Base-by-base conservation (phyloP, 345 rosid genomes). In the Hevea brasiliensis region DNA sequence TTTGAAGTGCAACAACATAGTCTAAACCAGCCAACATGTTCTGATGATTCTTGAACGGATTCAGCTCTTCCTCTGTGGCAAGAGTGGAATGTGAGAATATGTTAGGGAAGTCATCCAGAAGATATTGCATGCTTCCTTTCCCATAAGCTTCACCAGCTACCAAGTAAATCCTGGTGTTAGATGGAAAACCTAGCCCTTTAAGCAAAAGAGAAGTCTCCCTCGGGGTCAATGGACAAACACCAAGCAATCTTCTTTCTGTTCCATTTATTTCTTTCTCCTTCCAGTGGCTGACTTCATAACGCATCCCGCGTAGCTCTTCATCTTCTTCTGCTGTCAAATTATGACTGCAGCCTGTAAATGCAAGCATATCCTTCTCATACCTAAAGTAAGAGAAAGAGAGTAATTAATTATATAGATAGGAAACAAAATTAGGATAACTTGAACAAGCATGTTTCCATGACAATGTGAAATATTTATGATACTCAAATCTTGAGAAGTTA, bases 111-210 rank as follows among this genome's bases (percentile, higher is more conserved):
- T 88, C 94, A 66, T 87, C 81, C 45, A 57, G 70, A 41, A 95
- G 91, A 76, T 85, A 81, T 67, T 87, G 84, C 97, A 92, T 95
- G 63, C 91, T 92, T 65, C 94, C 94, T 21, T 85, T 84, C 37
- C 99, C 99, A 73, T 87, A 92, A 65, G 94, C 92, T 79, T 92
- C 98, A 51, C 99, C 99, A 66, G 99, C 99, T 70, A 92, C 99
- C 65, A 94, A 85, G 85, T 92, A 95, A 53, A 95, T 92, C 78
- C 92, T 84, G 32, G 96, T 89, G 83, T 80, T 80, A 21, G 97
- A 83, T 51, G 90, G 91, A 74, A 88, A 92, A 37, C 89, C 97
- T 58, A 92, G 78, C 27, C 87, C 97, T 82, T 81, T 88, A n/a
- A 94, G 92, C 82, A 92, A 80, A 76, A 92, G 94, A 21, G 98